Evolutionary conservation across 2,329 filamentous ascomycete species (phyloP).

Genomic region (Penicillium olsonii): DNA sequence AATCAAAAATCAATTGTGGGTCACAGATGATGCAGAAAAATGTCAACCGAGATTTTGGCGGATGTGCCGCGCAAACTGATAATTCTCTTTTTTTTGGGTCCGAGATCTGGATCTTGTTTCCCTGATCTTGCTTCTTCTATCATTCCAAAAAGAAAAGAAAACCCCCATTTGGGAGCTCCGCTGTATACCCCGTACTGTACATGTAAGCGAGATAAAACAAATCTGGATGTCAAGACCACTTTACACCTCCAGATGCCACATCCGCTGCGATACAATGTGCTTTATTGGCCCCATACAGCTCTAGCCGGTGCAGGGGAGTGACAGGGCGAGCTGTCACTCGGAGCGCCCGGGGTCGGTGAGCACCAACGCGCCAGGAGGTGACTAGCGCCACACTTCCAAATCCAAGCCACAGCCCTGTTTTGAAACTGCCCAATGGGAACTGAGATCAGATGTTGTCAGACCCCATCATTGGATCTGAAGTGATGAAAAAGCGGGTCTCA

Average conservation of each 20-base stretch:
- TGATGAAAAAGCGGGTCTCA: not conserved
- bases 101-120: not conserved
- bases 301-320: constrained; percentile 3
- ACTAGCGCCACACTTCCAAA: constrained; percentile 8
- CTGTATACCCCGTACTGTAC: no score
- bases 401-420: constrained; percentile 1
- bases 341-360: constrained; percentile 5
- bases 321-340: constrained; percentile 7
- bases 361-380: not conserved
- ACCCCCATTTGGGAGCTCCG: no score
- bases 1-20: not conserved
- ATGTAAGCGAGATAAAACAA: not conserved
- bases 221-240: no score
- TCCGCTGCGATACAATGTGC: not conserved
- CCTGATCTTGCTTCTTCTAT: not conserved
- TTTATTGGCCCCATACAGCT: constrained; percentile 7
- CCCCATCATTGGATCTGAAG: constrained; percentile 1
- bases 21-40: not conserved
- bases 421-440: not conserved
- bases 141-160: no score
- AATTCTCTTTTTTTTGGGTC: constrained; percentile 1
- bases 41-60: constrained; percentile 1
- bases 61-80: not conserved
- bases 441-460: not conserved
- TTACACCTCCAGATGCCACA: not conserved